Evolutionary conservation across 257 asterid genomes (phyloP).

Genomic region (Euphrasia confusa): DNA sequence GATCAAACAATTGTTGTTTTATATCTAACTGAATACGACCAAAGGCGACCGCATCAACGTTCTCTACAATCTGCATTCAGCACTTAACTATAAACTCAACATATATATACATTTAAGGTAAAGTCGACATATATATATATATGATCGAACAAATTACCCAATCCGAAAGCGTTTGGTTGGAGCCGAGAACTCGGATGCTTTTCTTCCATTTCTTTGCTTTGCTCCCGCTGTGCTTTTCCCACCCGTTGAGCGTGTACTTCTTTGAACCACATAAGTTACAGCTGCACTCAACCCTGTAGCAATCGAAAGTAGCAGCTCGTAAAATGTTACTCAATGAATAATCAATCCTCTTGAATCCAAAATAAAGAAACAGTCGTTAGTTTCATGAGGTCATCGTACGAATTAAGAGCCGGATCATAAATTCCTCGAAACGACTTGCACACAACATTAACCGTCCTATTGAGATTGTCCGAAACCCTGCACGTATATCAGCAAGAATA

Average conservation of each 20-base stretch:
- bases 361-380: no score
- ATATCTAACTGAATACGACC: no score
- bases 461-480: slow-evolving; percentile 43
- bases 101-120: no score
- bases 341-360: no score
- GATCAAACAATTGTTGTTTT: slow-evolving; percentile 44
- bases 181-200: slow-evolving; percentile 76
- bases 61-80: slow-evolving; percentile 57
- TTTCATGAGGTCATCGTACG: no score
- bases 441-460: slow-evolving; percentile 54
- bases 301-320: no score
- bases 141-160: slow-evolving; percentile 45
- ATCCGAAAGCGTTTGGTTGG: slow-evolving; percentile 53
- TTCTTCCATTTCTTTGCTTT: slow-evolving; percentile 96
- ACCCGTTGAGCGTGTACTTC: slow-evolving; percentile 68
- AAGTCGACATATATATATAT: no score
- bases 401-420: slow-evolving; percentile 55
- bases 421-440: slow-evolving; percentile 71
- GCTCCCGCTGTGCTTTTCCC: slow-evolving; percentile 95
- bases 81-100: background rate
- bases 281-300: slow-evolving; percentile 59
- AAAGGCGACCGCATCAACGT: background rate
- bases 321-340: no score
- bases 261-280: slow-evolving; percentile 44
- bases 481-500: no score